Base-by-base conservation (phyloP, 2,329 filamentous ascomycete genomes). In the Laburnicola sp. region DNA sequence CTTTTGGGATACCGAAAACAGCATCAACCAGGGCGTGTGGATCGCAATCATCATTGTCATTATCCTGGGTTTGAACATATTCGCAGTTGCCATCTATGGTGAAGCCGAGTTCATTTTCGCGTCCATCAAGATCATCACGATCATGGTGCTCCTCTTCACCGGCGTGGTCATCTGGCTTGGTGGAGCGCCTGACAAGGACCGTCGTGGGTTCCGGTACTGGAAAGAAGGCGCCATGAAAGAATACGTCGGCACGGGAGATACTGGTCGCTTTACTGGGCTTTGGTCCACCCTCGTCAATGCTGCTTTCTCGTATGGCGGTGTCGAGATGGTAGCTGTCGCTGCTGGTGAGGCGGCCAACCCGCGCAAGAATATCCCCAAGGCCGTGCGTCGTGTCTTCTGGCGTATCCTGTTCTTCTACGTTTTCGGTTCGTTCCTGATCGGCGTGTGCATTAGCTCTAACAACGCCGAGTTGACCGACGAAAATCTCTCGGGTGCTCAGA, bases 131-230 rank as follows among this genome's bases (percentile, higher is more conserved):
- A 77, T 72, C 40, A 54, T 72, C 6, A 71, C 67, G 3, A 71
- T 71, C 39, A 70, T 72, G 51, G 69, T 66, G 2, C 57, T 72
- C 1, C 64, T 72, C 43, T 69, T 70, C 34, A 59, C 70, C 6
- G 68, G 68, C 4, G 63, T 72, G 37, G 65, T 70, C 38, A 71
- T 72, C 50, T 70, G 70, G 67, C 53, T 72, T 2, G 69, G 68
- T 4, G 69, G 69, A 3, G 67, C 64, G 48, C 68, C 69, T 0
- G 62, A 65, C 23, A 68, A 72, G 50, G 69, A 65, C 3, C 45
- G 44, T 21, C 56, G 71, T 0, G 87, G 87, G 1, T 89, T 89
- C 65, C 71, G 77, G 28, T 89, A 88, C 69, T 91, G 87, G 88
- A 80, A 76, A 37, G 68, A 84, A 16, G 86, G 85, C 0, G 83